Conservation (phyloP, 2,329 filamentous ascomycete genomes). For the Atkinsonella hypoxylon region DNA sequence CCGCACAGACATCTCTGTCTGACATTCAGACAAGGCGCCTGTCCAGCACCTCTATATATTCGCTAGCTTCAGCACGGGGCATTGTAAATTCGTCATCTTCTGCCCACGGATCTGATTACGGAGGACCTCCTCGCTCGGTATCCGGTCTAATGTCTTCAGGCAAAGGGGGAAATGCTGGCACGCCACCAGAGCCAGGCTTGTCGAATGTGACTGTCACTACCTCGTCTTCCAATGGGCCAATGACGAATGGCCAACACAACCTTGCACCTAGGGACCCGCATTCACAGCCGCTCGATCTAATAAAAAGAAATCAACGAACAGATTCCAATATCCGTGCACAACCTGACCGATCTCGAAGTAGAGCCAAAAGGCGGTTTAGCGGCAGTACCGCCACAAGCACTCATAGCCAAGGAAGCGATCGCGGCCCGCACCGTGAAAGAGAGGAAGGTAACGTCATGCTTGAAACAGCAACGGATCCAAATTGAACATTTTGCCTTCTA, state of each 20-base stretch:
- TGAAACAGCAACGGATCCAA: not conserved
- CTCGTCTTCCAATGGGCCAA: constrained; percentile 28
- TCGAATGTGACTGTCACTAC: constrained; percentile 43
- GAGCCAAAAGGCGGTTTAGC: constrained; percentile 64
- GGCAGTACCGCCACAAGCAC: constrained; percentile 73
- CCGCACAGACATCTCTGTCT: constrained; percentile 34
- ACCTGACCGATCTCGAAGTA: constrained; percentile 51
- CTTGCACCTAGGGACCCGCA: constrained; percentile 32
- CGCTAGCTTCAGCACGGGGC: constrained; percentile 49
- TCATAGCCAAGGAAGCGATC: constrained; percentile 65
- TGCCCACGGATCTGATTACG: constrained; percentile 39
- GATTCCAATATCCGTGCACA: constrained; percentile 30
- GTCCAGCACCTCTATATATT: constrained; percentile 64
- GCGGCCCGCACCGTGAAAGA: constrained; percentile 43
- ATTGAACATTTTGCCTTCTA: constrained; percentile 11
- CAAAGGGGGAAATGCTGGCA: constrained; percentile 24
- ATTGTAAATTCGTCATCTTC: constrained; percentile 37
- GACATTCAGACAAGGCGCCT: constrained; percentile 50
- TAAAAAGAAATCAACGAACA: constrained; percentile 29
- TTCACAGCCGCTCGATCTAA: constrained; percentile 30
- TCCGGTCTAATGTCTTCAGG: constrained; percentile 35
- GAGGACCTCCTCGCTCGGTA: constrained; percentile 27
- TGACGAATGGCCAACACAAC: constrained; percentile 30
- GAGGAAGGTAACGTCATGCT: constrained; percentile 32
- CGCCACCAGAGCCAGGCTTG: constrained; percentile 38